Percentiles rank a stretch among this genome's conserved stretches.
These are phyloP conservation scores for Avena atlantica DNA, from an alignment of 176 grass and related monocot species.

Conservation along the genomic window DNA sequence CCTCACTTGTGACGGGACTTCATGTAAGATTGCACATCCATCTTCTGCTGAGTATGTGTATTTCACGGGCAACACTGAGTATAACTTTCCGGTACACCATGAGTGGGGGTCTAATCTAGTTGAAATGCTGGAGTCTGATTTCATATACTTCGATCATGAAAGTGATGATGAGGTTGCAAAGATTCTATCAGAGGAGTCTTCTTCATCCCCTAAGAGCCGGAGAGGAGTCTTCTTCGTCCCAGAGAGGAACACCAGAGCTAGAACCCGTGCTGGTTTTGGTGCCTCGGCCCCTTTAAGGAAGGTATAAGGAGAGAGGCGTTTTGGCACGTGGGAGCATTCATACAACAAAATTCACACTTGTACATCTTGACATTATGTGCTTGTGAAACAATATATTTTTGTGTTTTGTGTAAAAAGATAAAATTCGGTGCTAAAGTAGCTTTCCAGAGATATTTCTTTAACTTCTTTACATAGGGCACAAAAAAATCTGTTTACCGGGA, in stretches of 20 bases:
- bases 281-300: not conserved
- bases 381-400: no score
- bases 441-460: no score
- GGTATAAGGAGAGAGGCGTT: not conserved
- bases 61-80: not conserved
- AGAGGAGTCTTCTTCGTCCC: not conserved
- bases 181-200: not conserved
- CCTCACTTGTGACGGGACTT: not conserved
- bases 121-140: not conserved
- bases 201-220: not conserved
- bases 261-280: not conserved
- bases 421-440: no score
- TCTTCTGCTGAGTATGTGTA: not conserved
- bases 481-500: no score
- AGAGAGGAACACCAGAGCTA: not conserved
- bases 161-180: not conserved
- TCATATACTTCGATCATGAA: not conserved
- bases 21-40: constrained; percentile 17
- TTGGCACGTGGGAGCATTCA: no score
- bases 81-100: not conserved
- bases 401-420: no score
- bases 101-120: not conserved
- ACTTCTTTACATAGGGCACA: no score
- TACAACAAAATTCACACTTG: no score
- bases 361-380: no score